Conservation (phyloP, 2,329 filamentous ascomycete species). For the Aspergillus neoniger region DNA sequence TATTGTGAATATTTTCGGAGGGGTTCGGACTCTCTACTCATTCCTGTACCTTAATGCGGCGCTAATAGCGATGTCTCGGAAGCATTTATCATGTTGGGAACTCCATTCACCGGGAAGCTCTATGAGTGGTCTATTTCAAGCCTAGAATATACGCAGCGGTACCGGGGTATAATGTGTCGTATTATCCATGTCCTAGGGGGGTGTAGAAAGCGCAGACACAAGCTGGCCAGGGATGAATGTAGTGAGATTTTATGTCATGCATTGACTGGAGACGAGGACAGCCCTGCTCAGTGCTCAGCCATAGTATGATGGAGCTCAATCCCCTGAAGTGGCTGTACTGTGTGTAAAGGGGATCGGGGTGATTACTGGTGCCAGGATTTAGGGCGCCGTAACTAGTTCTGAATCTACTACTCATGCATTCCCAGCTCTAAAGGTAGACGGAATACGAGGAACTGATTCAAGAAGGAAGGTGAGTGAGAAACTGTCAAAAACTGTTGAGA, state of each 20-base stretch:
- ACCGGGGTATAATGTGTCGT: not conserved
- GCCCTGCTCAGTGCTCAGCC: not conserved
- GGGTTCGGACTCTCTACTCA: not conserved
- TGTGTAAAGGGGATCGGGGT: not conserved
- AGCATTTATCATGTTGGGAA: not conserved
- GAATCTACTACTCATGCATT: not conserved
- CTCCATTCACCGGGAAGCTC: not conserved
- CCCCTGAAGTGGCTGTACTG: slow-evolving; percentile 1
- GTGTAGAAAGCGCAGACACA: not conserved
- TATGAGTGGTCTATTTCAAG: not conserved
- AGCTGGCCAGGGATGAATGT: not conserved
- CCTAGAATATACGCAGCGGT: not conserved
- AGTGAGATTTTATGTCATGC: slow-evolving; percentile 1
- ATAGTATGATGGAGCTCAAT: not conserved
- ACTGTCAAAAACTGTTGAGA: not conserved
- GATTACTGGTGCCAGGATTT: not conserved
- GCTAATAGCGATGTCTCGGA: not conserved
- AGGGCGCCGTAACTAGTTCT: not conserved
- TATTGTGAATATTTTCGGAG: not conserved
- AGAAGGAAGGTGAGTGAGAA: not conserved
- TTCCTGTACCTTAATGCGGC: not conserved
- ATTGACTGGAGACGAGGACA: not conserved
- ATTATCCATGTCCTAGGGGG: not conserved
- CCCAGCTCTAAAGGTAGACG: not conserved
- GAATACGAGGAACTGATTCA: too few relatives aligned